Percentiles rank a stretch among this genome's conserved stretches.
phyloP scores from a whole-genome alignment of 768 basidiomycete genomes.

The Pholiota microspora region DNA sequence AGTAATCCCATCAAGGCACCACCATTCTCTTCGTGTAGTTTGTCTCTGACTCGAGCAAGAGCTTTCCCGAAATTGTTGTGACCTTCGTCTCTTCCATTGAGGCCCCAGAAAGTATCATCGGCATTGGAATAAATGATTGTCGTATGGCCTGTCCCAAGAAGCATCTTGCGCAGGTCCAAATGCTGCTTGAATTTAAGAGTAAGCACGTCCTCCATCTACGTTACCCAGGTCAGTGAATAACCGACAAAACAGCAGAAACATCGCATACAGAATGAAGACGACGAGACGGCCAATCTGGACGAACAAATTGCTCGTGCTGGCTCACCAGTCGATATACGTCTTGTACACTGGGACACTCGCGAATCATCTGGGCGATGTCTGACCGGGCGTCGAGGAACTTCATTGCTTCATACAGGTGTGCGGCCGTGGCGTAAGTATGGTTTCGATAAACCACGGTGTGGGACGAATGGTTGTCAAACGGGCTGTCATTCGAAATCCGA shows the following conservation, averaged over 20 bases:
- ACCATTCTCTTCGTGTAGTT: constrained; percentile 26
- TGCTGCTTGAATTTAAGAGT: constrained; percentile 73
- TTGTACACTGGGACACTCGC: constrained; percentile 30
- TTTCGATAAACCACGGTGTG: constrained; percentile 57
- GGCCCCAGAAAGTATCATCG: constrained; percentile 67
- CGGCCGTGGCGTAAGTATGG: constrained; percentile 60
- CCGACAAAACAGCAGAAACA: background rate
- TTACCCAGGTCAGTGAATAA: background rate
- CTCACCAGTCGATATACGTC: constrained; percentile 36
- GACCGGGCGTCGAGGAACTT: constrained; percentile 56
- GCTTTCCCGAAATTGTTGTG: constrained; percentile 63
- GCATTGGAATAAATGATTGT: constrained; percentile 53
- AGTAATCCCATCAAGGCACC: no score
- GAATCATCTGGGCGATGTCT: constrained; percentile 58
- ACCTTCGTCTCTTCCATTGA: constrained; percentile 45
- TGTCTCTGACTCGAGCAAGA: constrained; percentile 53
- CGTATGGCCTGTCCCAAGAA: constrained; percentile 51
- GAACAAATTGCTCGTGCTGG: constrained; percentile 29
- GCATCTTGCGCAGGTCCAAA: constrained; percentile 46
- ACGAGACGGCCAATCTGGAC: constrained; percentile 54
- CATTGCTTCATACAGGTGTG: constrained; percentile 73
- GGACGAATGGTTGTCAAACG: constrained; percentile 65
- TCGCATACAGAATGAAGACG: constrained; percentile 47
- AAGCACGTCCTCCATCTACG: constrained; percentile 68
- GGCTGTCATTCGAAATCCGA: constrained; percentile 20